Evolutionary conservation across 2,329 filamentous ascomycete species (phyloP).

Genomic region (Fusarium sp.): DNA sequence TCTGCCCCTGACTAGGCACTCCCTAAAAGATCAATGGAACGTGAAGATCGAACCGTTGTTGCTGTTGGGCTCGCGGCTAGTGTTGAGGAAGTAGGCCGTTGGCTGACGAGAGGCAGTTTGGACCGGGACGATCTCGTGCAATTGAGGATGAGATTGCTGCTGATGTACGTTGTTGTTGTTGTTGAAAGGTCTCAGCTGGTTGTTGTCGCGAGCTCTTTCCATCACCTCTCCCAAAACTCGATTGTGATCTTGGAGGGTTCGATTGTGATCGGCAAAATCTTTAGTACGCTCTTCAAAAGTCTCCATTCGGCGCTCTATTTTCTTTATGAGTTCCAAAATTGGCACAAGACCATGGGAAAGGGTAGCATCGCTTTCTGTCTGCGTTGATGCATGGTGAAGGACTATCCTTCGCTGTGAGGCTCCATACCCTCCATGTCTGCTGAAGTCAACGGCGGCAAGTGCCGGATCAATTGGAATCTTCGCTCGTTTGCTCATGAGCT

Average conservation of each 20-base stretch:
- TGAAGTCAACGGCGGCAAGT: not conserved
- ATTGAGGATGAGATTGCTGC: not conserved
- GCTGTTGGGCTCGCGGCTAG: not conserved
- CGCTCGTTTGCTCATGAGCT: not conserved
- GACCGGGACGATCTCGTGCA: not conserved
- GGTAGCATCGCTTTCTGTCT: constrained; percentile 9
- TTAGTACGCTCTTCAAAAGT: not conserved
- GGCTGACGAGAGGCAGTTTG: not conserved
- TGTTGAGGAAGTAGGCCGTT: not conserved
- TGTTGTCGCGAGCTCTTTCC: not conserved
- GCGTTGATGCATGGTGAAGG: not conserved
- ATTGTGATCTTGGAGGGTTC: not conserved
- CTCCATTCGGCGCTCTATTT: not conserved
- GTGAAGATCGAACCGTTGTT: not conserved
- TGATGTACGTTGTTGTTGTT: not conserved
- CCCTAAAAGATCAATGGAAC: not conserved
- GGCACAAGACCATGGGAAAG: not conserved
- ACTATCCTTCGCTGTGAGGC: not conserved
- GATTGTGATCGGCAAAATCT: not conserved
- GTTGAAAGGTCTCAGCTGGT: not conserved
- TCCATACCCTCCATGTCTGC: not conserved
- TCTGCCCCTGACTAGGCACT: not conserved
- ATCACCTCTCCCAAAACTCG: not conserved
- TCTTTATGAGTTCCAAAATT: not conserved
- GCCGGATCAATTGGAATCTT: not conserved